These are phyloP conservation scores for Talaromyces thailandensis DNA, from an alignment of 495 filamentous ascomycete genomes.

Conservation along the genomic window DNA sequence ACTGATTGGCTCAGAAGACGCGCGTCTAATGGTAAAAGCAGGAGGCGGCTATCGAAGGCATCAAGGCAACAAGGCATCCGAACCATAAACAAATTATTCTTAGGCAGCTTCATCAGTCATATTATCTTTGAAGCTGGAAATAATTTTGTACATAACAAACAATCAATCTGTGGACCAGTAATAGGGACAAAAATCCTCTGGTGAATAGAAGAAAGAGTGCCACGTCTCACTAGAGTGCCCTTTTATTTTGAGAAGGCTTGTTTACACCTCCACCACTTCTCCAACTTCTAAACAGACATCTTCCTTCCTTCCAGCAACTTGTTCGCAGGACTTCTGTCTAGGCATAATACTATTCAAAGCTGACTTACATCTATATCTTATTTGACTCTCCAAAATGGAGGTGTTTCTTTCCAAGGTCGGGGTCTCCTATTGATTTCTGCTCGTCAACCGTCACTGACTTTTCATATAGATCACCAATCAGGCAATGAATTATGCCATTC, in stretches of 20 bases:
- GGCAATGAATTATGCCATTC: conserved; percentile 85
- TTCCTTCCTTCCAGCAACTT: background rate
- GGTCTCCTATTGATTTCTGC: background rate
- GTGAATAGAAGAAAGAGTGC: background rate
- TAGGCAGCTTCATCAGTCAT: background rate
- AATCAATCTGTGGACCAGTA: background rate
- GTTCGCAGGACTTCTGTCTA: background rate
- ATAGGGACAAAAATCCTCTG: background rate
- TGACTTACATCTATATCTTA: background rate
- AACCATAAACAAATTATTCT: background rate
- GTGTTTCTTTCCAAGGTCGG: conserved; percentile 60
- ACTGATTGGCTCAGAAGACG: background rate
- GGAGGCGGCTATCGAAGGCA: background rate
- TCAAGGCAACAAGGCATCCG: background rate
- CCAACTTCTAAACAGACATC: background rate
- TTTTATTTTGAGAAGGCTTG: too few species aligned
- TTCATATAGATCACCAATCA: conserved; percentile 58
- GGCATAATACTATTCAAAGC: background rate
- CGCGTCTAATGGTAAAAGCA: background rate
- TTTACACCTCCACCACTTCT: background rate
- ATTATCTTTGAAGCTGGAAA: too few species aligned
- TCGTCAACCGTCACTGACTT: conserved; percentile 9
- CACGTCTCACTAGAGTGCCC: background rate
- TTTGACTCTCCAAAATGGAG: conserved; percentile 49
- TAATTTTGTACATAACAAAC: background rate